Evolutionary conservation across 176 grass and related monocot genomes (phyloP).

Genomic region (Oryza glaberrima): DNA sequence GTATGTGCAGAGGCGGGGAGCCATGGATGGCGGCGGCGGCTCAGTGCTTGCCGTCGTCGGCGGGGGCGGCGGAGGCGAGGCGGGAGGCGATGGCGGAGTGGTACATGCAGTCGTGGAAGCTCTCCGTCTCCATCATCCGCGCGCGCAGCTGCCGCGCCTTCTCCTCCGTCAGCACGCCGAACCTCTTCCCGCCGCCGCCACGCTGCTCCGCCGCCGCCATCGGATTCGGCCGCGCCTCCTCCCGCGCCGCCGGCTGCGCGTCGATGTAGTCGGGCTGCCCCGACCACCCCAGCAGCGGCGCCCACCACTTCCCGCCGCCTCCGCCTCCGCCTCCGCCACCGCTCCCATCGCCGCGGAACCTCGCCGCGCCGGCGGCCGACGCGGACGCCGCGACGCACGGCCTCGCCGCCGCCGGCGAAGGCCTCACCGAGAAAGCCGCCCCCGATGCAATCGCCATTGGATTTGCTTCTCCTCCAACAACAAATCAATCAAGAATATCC

Average conservation of each 20-base stretch:
- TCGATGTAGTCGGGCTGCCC: conserved; percentile 85
- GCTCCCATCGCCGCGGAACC: conserved; percentile 7
- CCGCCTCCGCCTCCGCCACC: background rate
- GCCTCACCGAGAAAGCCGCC: conserved; percentile 20
- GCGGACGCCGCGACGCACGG: background rate
- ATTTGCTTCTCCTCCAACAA: background rate
- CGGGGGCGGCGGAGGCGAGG: conserved; percentile 73
- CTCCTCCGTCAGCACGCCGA: conserved; percentile 84
- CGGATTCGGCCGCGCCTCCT: background rate
- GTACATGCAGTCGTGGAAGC: conserved; percentile 95
- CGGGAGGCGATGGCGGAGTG: conserved; percentile 98
- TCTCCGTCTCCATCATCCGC: conserved; percentile 76
- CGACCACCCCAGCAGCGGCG: conserved; percentile 87
- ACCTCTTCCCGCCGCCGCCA: conserved; percentile 42
- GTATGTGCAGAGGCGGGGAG: background rate
- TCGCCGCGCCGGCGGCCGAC: background rate
- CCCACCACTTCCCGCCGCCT: conserved; percentile 67
- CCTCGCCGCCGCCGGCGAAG: background rate
- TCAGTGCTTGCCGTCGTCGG: conserved; percentile 8
- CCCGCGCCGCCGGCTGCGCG: conserved; percentile 1
- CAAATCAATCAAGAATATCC: background rate
- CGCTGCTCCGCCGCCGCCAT: background rate
- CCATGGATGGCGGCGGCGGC: background rate
- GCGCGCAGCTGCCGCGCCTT: conserved; percentile 84
- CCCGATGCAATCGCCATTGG: conserved; percentile 42